Evolutionary conservation across 2,329 filamentous ascomycete species (phyloP).

Genomic region (Penicillium sp.): DNA sequence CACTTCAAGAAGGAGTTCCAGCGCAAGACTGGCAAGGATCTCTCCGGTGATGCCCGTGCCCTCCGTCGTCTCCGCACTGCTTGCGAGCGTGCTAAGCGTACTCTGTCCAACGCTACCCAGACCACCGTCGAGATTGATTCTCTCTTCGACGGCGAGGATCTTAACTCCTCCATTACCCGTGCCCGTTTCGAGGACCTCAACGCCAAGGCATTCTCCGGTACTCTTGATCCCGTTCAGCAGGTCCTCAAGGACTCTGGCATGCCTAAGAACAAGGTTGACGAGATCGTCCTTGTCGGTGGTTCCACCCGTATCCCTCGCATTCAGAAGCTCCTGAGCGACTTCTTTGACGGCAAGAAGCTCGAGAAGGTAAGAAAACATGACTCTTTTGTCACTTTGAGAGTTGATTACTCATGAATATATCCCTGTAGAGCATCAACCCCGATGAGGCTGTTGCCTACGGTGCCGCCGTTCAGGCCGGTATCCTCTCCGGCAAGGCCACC

Average conservation of each 20-base stretch:
- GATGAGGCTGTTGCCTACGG: conserved; percentile 99
- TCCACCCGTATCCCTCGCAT: conserved; percentile 98
- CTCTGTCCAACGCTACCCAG: conserved; percentile 93
- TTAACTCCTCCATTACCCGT: conserved; percentile 95
- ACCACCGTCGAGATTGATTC: conserved; percentile 99
- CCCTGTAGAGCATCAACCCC: conserved; percentile 80
- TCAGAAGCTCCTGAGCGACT: conserved; percentile 98
- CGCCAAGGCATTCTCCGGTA: conserved; percentile 90
- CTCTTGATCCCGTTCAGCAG: conserved; percentile 91
- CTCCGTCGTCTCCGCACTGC: conserved; percentile 94
- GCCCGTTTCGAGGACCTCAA: conserved; percentile 99
- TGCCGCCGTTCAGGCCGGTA: conserved; percentile 97
- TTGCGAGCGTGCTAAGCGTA: conserved; percentile 99
- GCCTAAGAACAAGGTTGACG: conserved; percentile 89
- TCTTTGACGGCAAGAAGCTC: conserved; percentile 99
- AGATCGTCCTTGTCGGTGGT: conserved; percentile 98
- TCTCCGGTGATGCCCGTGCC: conserved; percentile 81
- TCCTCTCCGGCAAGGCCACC: conserved; percentile 96
- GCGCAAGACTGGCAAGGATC: conserved; percentile 74
- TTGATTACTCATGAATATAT: conserved; percentile 8
- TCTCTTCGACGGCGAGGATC: conserved; percentile 96
- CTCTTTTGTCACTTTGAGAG: not conserved
- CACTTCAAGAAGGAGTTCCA: conserved; percentile 96
- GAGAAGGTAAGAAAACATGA: conserved; percentile 64
- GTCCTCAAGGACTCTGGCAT: conserved; percentile 89